These are phyloP conservation scores for Sugiyamaella boreocaroliniensis DNA, from an alignment of 805 yeast genomes.

Conservation along the genomic window DNA sequence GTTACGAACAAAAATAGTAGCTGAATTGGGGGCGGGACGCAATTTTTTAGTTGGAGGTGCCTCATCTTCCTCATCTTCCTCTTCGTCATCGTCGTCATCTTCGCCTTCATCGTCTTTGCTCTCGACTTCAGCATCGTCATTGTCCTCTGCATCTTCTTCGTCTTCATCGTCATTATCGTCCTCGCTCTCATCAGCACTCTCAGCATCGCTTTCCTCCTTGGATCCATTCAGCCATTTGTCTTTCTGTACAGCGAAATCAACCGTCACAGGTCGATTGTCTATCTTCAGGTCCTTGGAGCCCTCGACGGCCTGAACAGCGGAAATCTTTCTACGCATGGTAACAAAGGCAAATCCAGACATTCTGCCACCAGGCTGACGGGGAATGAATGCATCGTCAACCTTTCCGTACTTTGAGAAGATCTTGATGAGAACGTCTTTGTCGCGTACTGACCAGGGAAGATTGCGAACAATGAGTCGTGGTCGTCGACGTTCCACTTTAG, in stretches of 20 bases:
- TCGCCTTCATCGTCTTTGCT: slow-evolving; percentile 37
- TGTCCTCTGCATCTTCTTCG: slow-evolving; percentile 35
- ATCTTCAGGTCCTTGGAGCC: slow-evolving; percentile 69
- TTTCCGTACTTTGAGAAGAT: slow-evolving; percentile 73
- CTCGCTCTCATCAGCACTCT: slow-evolving; percentile 32
- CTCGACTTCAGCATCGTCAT: slow-evolving; percentile 35
- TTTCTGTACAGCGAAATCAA: slow-evolving; percentile 88
- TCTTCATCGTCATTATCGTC: slow-evolving; percentile 37
- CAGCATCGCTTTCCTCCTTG: slow-evolving; percentile 36
- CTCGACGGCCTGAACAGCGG: slow-evolving; percentile 78
- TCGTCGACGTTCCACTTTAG: slow-evolving; percentile 58
- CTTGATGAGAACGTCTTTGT: slow-evolving; percentile 62
- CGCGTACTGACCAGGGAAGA: slow-evolving; percentile 92
- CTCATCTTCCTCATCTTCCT: slow-evolving; percentile 30
- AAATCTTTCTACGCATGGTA: slow-evolving; percentile 69
- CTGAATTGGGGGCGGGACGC: slow-evolving; percentile 29
- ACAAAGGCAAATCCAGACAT: slow-evolving; percentile 95
- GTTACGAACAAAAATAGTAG: slow-evolving; percentile 79
- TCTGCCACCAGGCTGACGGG: slow-evolving; percentile 77
- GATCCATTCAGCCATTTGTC: slow-evolving; percentile 63
- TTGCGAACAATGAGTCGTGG: slow-evolving; percentile 86
- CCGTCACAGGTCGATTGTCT: slow-evolving; percentile 87
- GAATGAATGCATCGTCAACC: slow-evolving; percentile 82
- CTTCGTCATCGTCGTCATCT: slow-evolving; percentile 34
- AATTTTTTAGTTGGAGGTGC: slow-evolving; percentile 24